Evolutionary conservation across 805 yeast genomes (phyloP), one percentile per base, ranked within the genome.

Genomic region (Brettanomyces bruxellensis): DNA sequence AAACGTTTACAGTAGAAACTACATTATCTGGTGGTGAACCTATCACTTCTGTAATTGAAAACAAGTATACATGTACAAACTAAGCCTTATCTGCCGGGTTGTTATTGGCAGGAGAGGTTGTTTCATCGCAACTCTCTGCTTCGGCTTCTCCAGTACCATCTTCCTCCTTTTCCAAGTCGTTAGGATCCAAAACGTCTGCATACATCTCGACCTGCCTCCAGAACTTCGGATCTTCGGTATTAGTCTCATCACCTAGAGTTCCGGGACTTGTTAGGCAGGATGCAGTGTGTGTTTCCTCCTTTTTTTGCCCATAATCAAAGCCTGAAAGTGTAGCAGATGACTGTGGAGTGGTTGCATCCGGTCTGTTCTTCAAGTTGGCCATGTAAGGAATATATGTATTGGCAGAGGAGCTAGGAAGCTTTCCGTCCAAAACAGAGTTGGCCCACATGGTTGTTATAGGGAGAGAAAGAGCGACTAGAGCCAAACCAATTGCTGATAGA

Each of bases 391-490:
- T 49, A 44, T 51, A 55, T 1, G 59, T 52, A 43, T 57, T 56
- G 12, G 57, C 54, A 5, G 61, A 52, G 1, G 79, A 69, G 3
- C 67, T 65, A 23, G 81, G 73, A 7, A 53, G 54, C 3, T 72
- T 47, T 2, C 71, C 57, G 47, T 76, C 76, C 54, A 81, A 80
- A 1, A 83, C 71, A 2, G 88, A 69, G 4, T 82, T 69, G 0
- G 96, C 95, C 97, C 97, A 89, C 75, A 89, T 75, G 0, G 95
- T 78, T 0, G 95, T 79, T 43, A 90, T 63, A 1, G 96, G 96
- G 45, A 89, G 68, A 3, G 90, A 84, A 25, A 86, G 58, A 0
- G 84, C 83, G 18, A 84, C 81, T 5, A 88, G 54, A 24, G 85
- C 67, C 2, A 78, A 66, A 2, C 86, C 78, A 28, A 85, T 57